phyloP scores from a whole-genome alignment of 1,284 basidiomycete species.

The Malassezia psittaci region DNA sequence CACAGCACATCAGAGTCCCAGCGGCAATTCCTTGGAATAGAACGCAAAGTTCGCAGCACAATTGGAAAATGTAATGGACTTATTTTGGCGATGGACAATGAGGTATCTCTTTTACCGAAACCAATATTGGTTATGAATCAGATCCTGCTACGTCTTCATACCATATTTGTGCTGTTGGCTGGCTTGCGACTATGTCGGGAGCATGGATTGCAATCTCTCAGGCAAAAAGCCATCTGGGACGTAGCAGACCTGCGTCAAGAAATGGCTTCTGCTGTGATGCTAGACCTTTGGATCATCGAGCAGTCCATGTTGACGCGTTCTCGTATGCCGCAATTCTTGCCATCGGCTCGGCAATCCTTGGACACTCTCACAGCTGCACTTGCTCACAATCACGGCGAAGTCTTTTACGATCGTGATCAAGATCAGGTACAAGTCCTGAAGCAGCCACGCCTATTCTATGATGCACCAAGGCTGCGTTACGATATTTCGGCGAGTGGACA shows the following conservation, averaged over 20 bases:
- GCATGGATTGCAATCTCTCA: conserved; percentile 36
- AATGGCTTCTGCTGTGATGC: conserved; percentile 49
- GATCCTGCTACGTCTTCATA: conserved; percentile 48
- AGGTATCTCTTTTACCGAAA: conserved; percentile 51
- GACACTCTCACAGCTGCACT: conserved; percentile 30
- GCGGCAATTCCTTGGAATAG: conserved; percentile 24
- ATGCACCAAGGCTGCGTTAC: conserved; percentile 13
- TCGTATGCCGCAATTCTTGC: conserved; percentile 51
- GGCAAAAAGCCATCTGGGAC: conserved; percentile 49
- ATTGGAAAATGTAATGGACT: conserved; percentile 48
- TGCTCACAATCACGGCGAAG: conserved; percentile 17
- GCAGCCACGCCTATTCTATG: conserved; percentile 38
- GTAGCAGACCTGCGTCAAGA: conserved; percentile 51
- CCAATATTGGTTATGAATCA: conserved; percentile 49
- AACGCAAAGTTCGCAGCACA: conserved; percentile 42
- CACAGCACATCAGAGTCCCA: conserved; percentile 18
- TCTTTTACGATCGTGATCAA: background rate
- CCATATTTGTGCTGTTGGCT: conserved; percentile 47
- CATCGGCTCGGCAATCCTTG: conserved; percentile 48
- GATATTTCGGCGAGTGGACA: background rate
- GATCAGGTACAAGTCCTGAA: background rate
- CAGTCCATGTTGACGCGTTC: conserved; percentile 50
- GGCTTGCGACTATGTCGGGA: conserved; percentile 50
- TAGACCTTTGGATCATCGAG: conserved; percentile 50
- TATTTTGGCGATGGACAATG: conserved; percentile 41